Conservation (phyloP, 345 rosid genomes). For the Clarkia xantiana region DNA sequence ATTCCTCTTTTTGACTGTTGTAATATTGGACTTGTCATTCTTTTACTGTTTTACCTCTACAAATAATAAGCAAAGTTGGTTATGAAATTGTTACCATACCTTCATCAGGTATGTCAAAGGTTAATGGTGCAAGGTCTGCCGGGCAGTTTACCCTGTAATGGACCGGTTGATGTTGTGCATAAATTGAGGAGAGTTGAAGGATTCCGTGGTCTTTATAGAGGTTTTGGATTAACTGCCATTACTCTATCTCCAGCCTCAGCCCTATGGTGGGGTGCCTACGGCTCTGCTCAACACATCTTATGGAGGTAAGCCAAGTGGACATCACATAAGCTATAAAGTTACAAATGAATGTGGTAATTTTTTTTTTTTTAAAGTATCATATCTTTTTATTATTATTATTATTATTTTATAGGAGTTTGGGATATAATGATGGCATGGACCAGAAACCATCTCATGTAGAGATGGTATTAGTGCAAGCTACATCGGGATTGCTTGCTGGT, state of each 20-base stretch:
- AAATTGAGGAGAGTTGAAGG: constrained; percentile 39
- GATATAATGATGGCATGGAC: constrained; percentile 25
- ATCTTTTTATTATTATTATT: neutral
- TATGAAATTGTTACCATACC: neutral
- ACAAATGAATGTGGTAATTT: neutral
- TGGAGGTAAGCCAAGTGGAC: constrained; percentile 28
- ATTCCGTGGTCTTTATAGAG: constrained; percentile 47
- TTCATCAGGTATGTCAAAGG: constrained; percentile 38
- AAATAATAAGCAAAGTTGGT: neutral
- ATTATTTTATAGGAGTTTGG: constrained; percentile 29
- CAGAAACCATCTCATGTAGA: constrained; percentile 46
- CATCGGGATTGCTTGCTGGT: constrained; percentile 47
- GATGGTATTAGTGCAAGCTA: constrained; percentile 44
- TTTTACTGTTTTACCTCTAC: neutral
- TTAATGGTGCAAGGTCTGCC: constrained; percentile 57
- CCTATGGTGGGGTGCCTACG: constrained; percentile 61
- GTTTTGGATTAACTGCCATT: constrained; percentile 41
- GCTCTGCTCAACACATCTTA: constrained; percentile 37
- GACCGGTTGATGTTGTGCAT: constrained; percentile 32
- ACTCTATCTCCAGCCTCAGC: constrained; percentile 48
- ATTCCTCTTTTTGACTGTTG: too few species aligned
- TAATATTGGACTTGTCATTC: neutral
- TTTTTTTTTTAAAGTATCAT: neutral
- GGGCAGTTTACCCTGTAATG: constrained; percentile 27
- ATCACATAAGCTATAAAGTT: too few species aligned